phyloP scores from a whole-genome alignment of 148 eudicot genomes.

The Vaccinium macrocarpon region DNA sequence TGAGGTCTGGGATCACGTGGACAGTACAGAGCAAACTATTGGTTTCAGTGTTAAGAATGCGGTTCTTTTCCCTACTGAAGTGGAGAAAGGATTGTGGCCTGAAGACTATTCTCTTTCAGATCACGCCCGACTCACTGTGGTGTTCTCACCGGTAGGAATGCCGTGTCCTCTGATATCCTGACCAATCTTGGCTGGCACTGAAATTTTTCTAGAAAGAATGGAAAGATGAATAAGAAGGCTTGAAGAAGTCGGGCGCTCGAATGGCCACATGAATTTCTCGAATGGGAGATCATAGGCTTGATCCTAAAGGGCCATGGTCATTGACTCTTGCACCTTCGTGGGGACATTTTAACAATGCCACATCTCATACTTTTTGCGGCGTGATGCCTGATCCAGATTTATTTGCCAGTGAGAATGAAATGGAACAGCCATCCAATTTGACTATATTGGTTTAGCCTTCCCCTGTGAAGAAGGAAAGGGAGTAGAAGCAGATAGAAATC shows the following conservation, averaged over 20 bases:
- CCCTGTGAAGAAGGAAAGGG: not conserved
- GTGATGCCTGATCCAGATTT: not conserved
- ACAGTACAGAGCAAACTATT: constrained; percentile 46
- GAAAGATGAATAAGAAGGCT: not conserved
- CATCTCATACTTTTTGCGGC: not conserved
- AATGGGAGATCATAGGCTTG: not conserved
- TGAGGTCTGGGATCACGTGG: constrained; percentile 36
- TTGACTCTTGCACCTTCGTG: not conserved
- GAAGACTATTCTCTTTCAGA: constrained; percentile 96
- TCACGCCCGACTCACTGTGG: constrained; percentile 96
- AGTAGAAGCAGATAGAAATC: not conserved
- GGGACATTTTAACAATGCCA: not conserved
- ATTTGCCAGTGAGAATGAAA: not conserved
- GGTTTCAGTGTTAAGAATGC: constrained; percentile 95
- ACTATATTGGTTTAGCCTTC: constrained; percentile 1
- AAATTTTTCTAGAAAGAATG: not conserved
- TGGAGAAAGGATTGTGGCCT: constrained; percentile 97
- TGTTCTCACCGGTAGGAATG: constrained; percentile 89
- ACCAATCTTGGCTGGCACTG: constrained; percentile 3
- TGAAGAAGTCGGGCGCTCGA: not conserved
- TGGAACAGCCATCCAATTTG: not conserved
- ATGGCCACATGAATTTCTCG: not conserved
- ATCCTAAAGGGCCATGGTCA: not conserved
- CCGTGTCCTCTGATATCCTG: constrained; percentile 59
- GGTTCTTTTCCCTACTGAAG: constrained; percentile 91